phyloP scores from a whole-genome alignment of 345 rosid genomes.

The Rhodomyrtus tomentosa region DNA sequence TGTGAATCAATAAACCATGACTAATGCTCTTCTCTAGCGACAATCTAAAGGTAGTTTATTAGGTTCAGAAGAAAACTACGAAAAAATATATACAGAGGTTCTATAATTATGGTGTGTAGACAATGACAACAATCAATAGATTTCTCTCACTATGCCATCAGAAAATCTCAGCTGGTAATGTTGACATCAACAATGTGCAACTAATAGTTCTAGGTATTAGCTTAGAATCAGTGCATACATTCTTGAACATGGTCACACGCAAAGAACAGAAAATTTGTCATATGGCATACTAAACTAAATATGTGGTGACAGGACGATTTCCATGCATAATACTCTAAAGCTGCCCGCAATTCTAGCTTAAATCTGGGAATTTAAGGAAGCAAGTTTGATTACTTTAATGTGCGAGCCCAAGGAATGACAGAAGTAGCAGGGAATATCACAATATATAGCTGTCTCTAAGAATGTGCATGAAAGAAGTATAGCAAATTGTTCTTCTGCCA shows the following conservation, averaged over 20 bases:
- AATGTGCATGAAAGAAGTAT: neutral
- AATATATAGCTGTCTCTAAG: neutral
- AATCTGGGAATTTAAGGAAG: neutral
- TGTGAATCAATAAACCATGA: neutral
- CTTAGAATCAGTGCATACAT: neutral
- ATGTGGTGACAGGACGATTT: neutral
- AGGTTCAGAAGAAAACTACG: neutral
- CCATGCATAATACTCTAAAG: neutral
- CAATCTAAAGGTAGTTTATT: neutral
- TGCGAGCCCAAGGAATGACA: neutral
- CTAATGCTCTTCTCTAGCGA: neutral
- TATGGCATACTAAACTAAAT: neutral
- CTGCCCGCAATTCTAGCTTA: neutral
- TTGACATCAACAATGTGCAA: neutral
- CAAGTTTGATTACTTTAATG: neutral
- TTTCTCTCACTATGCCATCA: neutral
- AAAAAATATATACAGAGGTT: neutral
- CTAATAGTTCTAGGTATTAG: neutral
- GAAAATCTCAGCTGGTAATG: neutral
- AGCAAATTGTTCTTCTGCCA: neutral
- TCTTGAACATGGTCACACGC: neutral
- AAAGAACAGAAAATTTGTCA: neutral
- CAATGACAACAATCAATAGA: neutral
- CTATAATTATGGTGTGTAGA: neutral
- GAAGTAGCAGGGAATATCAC: neutral